These are phyloP conservation scores for Aquilaria malaccensis DNA, from an alignment of 345 rosid genomes.

Conservation along the genomic window DNA sequence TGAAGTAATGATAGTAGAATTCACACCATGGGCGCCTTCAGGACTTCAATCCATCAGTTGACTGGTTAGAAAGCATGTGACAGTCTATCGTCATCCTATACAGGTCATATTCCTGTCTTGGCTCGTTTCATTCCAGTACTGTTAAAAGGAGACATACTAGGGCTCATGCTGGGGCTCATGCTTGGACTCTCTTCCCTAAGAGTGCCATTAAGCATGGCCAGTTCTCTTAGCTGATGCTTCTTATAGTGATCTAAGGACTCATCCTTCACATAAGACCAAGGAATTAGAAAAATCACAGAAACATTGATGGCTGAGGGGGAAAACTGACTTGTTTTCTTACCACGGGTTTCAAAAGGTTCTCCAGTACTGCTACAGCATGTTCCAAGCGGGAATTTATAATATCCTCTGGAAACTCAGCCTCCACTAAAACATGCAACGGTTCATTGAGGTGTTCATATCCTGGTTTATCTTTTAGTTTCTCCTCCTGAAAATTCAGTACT, in stretches of 20 bases:
- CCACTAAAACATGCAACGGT: conserved; percentile 79
- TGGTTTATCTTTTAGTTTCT: conserved; percentile 83
- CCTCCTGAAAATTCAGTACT: conserved; percentile 47
- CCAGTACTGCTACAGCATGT: conserved; percentile 62
- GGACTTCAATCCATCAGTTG: conserved; percentile 16
- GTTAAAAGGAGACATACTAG: conserved; percentile 88
- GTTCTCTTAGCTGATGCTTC: conserved; percentile 83
- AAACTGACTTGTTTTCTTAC: conserved; percentile 26
- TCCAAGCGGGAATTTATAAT: conserved; percentile 61
- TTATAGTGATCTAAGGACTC: conserved; percentile 89
- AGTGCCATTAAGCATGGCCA: conserved; percentile 81
- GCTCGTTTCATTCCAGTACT: conserved; percentile 76
- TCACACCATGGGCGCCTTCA: not conserved
- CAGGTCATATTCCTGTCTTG: conserved; percentile 67
- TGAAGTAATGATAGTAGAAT: no score
- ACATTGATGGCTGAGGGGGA: not conserved
- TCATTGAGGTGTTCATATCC: conserved; percentile 94
- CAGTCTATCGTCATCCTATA: not conserved
- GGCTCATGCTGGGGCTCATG: conserved; percentile 82
- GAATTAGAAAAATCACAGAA: not conserved
- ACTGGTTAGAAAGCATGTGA: conserved; percentile 8
- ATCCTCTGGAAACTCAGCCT: conserved; percentile 91
- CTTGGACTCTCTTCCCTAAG: conserved; percentile 83
- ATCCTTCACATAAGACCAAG: conserved; percentile 37
- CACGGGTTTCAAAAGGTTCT: conserved; percentile 86